Evolutionary conservation across 2,329 filamentous ascomycete species (phyloP).

Genomic region (Xylariaceae sp.): DNA sequence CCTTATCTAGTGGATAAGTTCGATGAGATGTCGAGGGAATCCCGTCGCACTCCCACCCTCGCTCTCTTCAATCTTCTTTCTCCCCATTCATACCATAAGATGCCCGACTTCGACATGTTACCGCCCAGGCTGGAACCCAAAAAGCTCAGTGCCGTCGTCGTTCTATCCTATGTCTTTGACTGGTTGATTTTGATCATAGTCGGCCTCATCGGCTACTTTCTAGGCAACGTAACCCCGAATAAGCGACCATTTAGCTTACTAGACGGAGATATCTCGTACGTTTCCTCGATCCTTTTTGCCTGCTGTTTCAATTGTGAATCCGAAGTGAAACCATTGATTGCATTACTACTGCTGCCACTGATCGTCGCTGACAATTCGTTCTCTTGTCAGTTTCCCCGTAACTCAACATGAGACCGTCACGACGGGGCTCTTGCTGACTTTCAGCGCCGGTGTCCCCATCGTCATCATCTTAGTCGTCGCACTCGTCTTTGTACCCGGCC

Average conservation of each 20-base stretch:
- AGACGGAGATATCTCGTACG: conserved; percentile 69
- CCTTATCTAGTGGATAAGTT: not conserved
- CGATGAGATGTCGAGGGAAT: conserved; percentile 28
- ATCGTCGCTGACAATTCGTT: not conserved
- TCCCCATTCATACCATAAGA: conserved; percentile 29
- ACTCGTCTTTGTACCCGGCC: conserved; percentile 66
- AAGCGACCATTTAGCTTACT: conserved; percentile 65
- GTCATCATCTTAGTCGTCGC: conserved; percentile 63
- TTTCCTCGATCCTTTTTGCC: conserved; percentile 4
- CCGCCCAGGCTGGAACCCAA: conserved; percentile 18
- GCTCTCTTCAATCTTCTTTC: conserved; percentile 21
- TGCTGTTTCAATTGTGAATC: not conserved
- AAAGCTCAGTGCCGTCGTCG: conserved; percentile 36
- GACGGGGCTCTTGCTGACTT: conserved; percentile 57
- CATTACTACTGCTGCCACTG: not conserved
- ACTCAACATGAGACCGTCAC: conserved; percentile 67
- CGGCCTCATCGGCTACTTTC: conserved; percentile 52
- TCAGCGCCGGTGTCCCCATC: conserved; percentile 59
- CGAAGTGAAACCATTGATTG: not conserved
- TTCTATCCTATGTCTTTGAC: conserved; percentile 65
- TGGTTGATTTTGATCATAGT: conserved; percentile 63
- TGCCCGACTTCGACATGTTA: conserved; percentile 25
- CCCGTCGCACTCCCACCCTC: conserved; percentile 21
- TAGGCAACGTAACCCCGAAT: conserved; percentile 57
- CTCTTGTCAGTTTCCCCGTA: conserved; percentile 57